A percentile compares a stretch with the other conserved stretches of the same genome.
phyloP scores from a whole-genome alignment of 1,284 basidiomycete species.

The Cutaneotrichosporon sp. region DNA sequence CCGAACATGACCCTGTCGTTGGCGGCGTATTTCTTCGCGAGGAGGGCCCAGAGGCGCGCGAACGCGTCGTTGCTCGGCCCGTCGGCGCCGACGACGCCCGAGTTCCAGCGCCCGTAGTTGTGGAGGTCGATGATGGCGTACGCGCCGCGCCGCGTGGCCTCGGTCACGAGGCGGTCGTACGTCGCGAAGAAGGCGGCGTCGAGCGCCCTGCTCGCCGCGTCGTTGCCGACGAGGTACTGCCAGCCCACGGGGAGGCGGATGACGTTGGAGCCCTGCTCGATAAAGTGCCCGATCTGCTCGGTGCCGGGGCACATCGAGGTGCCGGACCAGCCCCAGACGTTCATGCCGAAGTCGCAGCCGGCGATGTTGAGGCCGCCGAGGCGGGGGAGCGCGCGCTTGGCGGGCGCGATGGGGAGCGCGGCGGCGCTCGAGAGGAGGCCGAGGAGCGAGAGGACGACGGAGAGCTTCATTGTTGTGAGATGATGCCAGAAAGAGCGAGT shows the following conservation, averaged over 20 bases:
- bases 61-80: conserved; percentile 62
- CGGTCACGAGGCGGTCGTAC: conserved; percentile 57
- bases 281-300: conserved; percentile 64
- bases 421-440: conserved; percentile 18
- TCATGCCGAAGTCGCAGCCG: conserved; percentile 44
- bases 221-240: conserved; percentile 62
- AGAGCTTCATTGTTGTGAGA: conserved; percentile 17
- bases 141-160: conserved; percentile 57
- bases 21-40: conserved; percentile 60
- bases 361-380: conserved; percentile 45
- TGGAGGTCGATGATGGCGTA: conserved; percentile 61
- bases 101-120: conserved; percentile 51
- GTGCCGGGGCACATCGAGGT: conserved; percentile 53
- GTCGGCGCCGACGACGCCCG: conserved; percentile 59
- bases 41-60: conserved; percentile 61
- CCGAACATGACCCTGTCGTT: conserved; percentile 60
- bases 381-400: conserved; percentile 34
- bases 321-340: conserved; percentile 31
- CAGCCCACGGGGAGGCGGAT: conserved; percentile 59
- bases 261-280: conserved; percentile 41
- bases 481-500: neutral
- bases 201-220: conserved; percentile 43
- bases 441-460: conserved; percentile 15
- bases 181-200: conserved; percentile 57
- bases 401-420: conserved; percentile 12